These are phyloP conservation scores for Ustulina deusta DNA, from an alignment of 2,329 filamentous ascomycete genomes.

Conservation along the genomic window DNA sequence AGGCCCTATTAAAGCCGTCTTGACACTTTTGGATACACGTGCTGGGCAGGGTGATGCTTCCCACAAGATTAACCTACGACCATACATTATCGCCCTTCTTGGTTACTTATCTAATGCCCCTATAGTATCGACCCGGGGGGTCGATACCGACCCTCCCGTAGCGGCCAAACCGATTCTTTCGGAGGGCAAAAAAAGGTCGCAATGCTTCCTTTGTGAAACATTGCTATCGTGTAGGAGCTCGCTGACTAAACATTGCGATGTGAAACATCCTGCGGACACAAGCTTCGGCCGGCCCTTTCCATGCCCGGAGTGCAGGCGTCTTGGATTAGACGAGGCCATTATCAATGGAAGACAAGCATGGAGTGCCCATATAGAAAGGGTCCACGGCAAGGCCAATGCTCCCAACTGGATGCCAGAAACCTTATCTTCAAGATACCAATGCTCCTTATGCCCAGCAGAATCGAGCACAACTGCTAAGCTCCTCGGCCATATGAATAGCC, in stretches of 20 bases:
- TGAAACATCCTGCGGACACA: slow-evolving; percentile 4
- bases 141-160: not conserved
- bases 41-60: not conserved
- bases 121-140: not conserved
- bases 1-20: not conserved
- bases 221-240: not conserved
- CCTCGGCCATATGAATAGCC: slow-evolving; percentile 9
- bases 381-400: not conserved
- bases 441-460: slow-evolving; percentile 1
- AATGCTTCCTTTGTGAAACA: slow-evolving; percentile 9
- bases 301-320: not conserved
- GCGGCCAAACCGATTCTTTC: not conserved
- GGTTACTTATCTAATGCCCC: slow-evolving; percentile 1
- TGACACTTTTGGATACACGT: not conserved
- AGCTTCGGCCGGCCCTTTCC: not conserved
- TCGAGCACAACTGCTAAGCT: not conserved
- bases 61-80: slow-evolving; percentile 5
- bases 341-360: slow-evolving; percentile 6
- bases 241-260: slow-evolving; percentile 11
- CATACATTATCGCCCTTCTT: slow-evolving; percentile 18
- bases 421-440: slow-evolving; percentile 10
- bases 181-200: not conserved
- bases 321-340: slow-evolving; percentile 3
- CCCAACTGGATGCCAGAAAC: slow-evolving; percentile 4
- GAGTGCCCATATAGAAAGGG: slow-evolving; percentile 7